A percentile compares a stretch with the other conserved stretches of the same genome.
Evolutionary conservation across 129 eudicot genomes (phyloP).

Genomic region (Tanacetum coccineum): DNA sequence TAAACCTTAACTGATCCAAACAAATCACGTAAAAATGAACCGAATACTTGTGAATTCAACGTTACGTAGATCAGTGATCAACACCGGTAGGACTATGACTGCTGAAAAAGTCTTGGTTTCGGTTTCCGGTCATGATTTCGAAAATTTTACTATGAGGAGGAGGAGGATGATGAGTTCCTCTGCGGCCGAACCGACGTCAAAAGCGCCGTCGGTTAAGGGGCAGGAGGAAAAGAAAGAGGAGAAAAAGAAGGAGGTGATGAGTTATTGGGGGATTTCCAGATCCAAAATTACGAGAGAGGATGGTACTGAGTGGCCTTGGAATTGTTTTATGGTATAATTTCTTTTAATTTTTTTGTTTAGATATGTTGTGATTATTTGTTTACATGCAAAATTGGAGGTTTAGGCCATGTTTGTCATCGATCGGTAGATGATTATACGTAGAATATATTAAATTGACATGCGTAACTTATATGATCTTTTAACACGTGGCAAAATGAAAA

Average conservation of each 20-base stretch:
- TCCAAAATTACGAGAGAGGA: slow-evolving; percentile 56
- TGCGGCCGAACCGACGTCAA: slow-evolving; percentile 30
- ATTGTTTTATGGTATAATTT: slow-evolving; percentile 81
- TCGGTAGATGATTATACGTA: background rate
- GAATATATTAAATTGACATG: background rate
- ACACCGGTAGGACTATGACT: slow-evolving; percentile 25
- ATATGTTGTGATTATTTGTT: background rate
- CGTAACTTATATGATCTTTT: too few species aligned
- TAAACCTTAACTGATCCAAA: slow-evolving; percentile 1
- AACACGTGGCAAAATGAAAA: too few species aligned
- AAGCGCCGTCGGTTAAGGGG: slow-evolving; percentile 27
- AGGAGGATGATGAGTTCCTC: slow-evolving; percentile 59
- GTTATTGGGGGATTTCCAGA: slow-evolving; percentile 81
- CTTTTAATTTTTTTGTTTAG: background rate
- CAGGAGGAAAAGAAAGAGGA: slow-evolving; percentile 20
- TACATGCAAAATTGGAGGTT: background rate
- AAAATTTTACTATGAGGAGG: slow-evolving; percentile 23
- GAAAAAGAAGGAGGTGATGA: slow-evolving; percentile 39
- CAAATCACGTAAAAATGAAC: slow-evolving; percentile 41
- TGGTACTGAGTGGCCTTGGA: slow-evolving; percentile 98
- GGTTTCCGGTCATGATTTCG: slow-evolving; percentile 27
- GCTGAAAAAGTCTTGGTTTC: slow-evolving; percentile 23
- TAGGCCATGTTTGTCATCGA: background rate
- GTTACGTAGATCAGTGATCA: slow-evolving; percentile 37
- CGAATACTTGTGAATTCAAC: slow-evolving; percentile 43